Percentiles rank a stretch among this genome's conserved stretches.
Conservation (phyloP, 805 yeast genomes). For the Yamadazyma laniorum region DNA sequence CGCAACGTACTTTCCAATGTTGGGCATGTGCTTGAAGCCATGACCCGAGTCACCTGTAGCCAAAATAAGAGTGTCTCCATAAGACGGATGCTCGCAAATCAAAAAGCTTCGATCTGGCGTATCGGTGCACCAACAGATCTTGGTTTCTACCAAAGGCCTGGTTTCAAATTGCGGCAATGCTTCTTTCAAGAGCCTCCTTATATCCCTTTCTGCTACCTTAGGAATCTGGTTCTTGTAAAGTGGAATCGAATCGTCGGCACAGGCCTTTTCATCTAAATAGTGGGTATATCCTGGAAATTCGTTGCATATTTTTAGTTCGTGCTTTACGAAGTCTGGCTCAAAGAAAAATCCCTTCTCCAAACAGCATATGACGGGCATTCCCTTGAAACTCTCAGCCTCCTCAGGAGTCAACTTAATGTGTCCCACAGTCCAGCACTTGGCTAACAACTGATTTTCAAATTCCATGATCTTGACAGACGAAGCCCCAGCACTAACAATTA, state of each 20-base stretch:
- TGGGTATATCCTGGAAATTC: conserved; percentile 41
- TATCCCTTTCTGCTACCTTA: conserved; percentile 27
- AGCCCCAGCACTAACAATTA: conserved; percentile 38
- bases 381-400: conserved; percentile 32
- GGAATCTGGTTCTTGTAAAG: conserved; percentile 28
- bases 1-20: conserved; percentile 33
- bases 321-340: conserved; percentile 37
- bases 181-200: conserved; percentile 30
- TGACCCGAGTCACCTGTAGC: conserved; percentile 41
- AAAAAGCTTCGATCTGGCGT: conserved; percentile 32
- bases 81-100: conserved; percentile 28
- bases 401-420: conserved; percentile 34
- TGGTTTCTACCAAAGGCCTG: conserved; percentile 25
- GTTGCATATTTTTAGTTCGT: conserved; percentile 33
- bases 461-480: conserved; percentile 31
- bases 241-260: conserved; percentile 18
- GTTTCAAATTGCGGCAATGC: conserved; percentile 28
- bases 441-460: conserved; percentile 24
- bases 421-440: conserved; percentile 34
- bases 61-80: conserved; percentile 23
- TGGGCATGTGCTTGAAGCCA: conserved; percentile 35
- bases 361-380: conserved; percentile 44
- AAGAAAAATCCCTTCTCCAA: conserved; percentile 44
- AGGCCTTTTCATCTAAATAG: not conserved
- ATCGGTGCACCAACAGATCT: conserved; percentile 39